Evolutionary conservation across 306 rosid species (phyloP).

Genomic region (Ormosia semicastrata): DNA sequence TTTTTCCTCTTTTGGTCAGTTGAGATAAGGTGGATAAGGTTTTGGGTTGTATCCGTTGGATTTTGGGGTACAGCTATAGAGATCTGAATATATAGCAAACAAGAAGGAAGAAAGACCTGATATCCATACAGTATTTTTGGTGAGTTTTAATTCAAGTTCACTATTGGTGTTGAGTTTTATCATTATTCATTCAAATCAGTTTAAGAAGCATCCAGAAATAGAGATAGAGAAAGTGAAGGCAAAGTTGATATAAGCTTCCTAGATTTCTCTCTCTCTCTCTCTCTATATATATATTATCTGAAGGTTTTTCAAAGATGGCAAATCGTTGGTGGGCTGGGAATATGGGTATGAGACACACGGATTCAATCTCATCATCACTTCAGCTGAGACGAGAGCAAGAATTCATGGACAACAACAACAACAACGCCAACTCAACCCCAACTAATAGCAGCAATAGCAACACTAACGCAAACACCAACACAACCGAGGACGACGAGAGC

Average conservation of each 20-base stretch:
- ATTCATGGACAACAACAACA: conserved; percentile 28
- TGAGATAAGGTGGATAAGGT: conserved; percentile 29
- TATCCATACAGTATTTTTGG: not conserved
- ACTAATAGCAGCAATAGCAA: conserved; percentile 47
- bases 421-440: conserved; percentile 31
- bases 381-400: conserved; percentile 57
- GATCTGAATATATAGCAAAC: conserved; percentile 30
- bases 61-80: conserved; percentile 3
- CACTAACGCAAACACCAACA: conserved; percentile 47
- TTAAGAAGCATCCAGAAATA: no score
- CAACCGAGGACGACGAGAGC: conserved; percentile 49
- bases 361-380: conserved; percentile 51
- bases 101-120: not conserved
- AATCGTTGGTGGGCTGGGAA: conserved; percentile 89
- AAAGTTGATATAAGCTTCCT: no score
- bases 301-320: conserved; percentile 44
- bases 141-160: no score
- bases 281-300: no score
- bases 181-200: no score
- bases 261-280: no score
- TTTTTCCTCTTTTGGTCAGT: not conserved
- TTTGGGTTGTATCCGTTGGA: conserved; percentile 34
- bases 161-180: not conserved
- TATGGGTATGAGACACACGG: conserved; percentile 54
- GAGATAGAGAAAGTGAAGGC: no score